Evolutionary conservation across 306 rosid genomes (phyloP), one percentile per base, ranked within the genome.

Genomic region (Potentilla sterilis): DNA sequence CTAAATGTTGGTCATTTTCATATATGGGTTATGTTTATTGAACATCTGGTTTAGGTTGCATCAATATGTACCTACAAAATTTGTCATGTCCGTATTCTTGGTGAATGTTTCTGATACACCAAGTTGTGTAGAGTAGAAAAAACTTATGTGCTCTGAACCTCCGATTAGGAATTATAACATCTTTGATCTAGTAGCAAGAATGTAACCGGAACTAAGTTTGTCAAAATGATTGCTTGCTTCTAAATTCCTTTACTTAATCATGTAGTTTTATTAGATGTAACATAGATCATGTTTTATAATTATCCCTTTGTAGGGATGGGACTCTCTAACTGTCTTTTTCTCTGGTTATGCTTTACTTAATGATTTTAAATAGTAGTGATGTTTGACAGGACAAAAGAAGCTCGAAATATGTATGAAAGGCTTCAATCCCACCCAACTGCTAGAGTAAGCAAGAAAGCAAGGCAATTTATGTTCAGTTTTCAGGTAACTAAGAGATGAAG

Each of bases 351-450:
- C 43, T 41, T 19, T 59, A 16, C 66, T 76, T 40, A 18, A 19
- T 22, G 18, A 47, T 74, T 72, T 42, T 72, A 7, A 55, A 7
- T 14, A 21, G 16, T 9, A 42, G 15, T 24, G 32, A 54, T 81
- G 70, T 34, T 83, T 83, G 78, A 70, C 87, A 93, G 98, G 88
- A 3, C 86, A 37, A 82, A 80, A 47, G 96, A 90, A 84, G 98
- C 97, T 70, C 86, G 79, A 75, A 65, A 44, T 37, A 90, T 88
- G 98, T 94, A 94, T 65, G 97, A 94, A 85, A 90, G 85, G 90
- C 96, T 94, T 72, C 84, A 77, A 58, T 87, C 96, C 74, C 98
- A 91, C 69, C 96, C 96, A 54, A 88, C n/a, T 80, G 65, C 85
- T 80, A 75, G 81, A 83, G 93, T 94, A 59, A 84, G 85, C 86